Base-by-base conservation (phyloP, 352 stramenopile species). In the Globisporangium cederbergense region DNA sequence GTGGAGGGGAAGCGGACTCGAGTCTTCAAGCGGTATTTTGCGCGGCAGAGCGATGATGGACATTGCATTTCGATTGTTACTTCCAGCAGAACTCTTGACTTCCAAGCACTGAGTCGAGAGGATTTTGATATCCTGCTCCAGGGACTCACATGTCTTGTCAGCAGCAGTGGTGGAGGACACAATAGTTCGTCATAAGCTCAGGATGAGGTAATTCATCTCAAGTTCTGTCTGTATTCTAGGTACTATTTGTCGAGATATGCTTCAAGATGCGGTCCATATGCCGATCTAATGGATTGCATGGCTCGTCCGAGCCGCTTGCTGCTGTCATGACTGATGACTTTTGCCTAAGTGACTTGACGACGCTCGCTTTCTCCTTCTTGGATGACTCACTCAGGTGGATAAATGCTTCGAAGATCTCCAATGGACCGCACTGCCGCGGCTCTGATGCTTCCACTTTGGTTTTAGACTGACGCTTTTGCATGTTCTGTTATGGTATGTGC, bases 11-110 rank as follows among this genome's bases (percentile, higher is more conserved):
- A 78, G 46, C 74, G 78, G 32, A 80, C 70, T 8, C 56, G 66
- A 8, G 73, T 83, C 10, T 83, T 83, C 49, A 68, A 68, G 42
- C 68, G 75, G 45, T 58, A 65, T 14, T 42, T 53, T 8, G 62
- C 76, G 22, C 71, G 45, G 47, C 62, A 63, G 25, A 72, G 69
- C 4, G 70, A 73, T 40, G 72, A 73, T 2, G 58, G 49, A 1
- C 40, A 66, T 36, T 84, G 76, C 45, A 58, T 84, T 22, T 82
- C 76, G 18, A 67, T 84, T 25, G 63, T 82, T 50, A 73, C 72
- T 2, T 54, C 74, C 16, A 74, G 57, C 1, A 60, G 76, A 43
- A 84, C 76, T 7, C 72, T 84, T 16, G 76, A 82, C 60, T 63
- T 84, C n/a, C 74, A 67, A 52, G 70, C 76, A 0, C 55, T 77